These are phyloP conservation scores for Suhomyces anneliseae DNA, from an alignment of 1,139 yeast species.

Conservation along the genomic window DNA sequence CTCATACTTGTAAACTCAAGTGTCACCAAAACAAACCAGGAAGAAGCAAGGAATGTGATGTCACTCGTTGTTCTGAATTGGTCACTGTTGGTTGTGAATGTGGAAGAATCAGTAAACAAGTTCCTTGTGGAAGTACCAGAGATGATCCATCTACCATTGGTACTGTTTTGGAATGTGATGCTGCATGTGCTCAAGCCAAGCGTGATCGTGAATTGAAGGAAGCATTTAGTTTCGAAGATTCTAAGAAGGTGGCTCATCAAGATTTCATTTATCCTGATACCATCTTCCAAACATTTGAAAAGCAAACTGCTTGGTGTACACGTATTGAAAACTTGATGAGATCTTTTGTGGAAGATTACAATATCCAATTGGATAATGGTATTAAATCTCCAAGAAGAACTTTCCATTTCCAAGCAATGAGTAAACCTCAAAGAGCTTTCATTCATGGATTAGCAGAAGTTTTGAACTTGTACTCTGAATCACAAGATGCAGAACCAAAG, in stretches of 20 bases:
- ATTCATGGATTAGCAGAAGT: conserved; percentile 65
- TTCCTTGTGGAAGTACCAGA: conserved; percentile 56
- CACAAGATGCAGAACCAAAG: conserved; percentile 81
- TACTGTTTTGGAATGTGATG: conserved; percentile 57
- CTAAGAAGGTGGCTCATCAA: conserved; percentile 16
- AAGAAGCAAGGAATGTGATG: conserved; percentile 39
- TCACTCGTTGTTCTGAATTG: conserved; percentile 43
- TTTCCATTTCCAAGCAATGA: conserved; percentile 74
- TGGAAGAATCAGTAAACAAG: conserved; percentile 49
- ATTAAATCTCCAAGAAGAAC: conserved; percentile 21
- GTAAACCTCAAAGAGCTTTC: conserved; percentile 64
- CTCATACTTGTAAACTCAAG: conserved; percentile 58
- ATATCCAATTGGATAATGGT: conserved; percentile 18
- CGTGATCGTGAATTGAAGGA: conserved; percentile 63
- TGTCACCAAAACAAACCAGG: conserved; percentile 62
- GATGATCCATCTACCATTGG: conserved; percentile 30
- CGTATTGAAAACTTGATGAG: conserved; percentile 57
- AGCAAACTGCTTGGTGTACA: conserved; percentile 64
- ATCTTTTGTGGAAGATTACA: conserved; percentile 43
- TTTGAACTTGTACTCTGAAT: conserved; percentile 62
- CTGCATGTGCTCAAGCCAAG: conserved; percentile 60
- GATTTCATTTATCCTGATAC: conserved; percentile 43
- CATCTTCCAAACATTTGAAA: conserved; percentile 42
- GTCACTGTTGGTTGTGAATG: conserved; percentile 62
- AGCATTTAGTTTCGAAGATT: conserved; percentile 51